Evolutionary conservation across 2,329 filamentous ascomycete genomes (phyloP).

Genomic region (Clonostachys solani): DNA sequence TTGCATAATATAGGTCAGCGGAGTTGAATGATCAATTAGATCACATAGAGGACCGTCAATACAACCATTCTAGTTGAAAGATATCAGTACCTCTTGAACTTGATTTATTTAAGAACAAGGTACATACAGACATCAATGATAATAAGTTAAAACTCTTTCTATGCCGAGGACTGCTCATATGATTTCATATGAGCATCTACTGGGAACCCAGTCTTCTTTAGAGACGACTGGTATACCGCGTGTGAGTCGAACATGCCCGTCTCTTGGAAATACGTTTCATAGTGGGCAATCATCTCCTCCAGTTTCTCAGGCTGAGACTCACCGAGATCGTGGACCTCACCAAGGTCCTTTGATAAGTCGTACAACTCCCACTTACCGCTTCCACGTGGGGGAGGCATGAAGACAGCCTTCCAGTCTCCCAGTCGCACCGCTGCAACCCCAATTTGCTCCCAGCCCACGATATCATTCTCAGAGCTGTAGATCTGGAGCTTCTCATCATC

Average conservation of each 20-base stretch:
- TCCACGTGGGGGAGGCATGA: constrained; percentile 42
- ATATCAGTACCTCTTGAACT: too few species aligned
- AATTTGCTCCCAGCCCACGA: constrained; percentile 51
- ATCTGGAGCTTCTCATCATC: neutral
- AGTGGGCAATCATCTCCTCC: constrained; percentile 1
- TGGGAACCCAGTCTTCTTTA: too few species aligned
- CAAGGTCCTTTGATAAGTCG: constrained; percentile 45
- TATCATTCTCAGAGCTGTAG: constrained; percentile 27
- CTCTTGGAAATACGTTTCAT: neutral
- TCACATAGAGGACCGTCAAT: too few species aligned
- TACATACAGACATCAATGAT: too few species aligned
- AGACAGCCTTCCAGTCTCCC: constrained; percentile 53
- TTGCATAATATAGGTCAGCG: too few species aligned
- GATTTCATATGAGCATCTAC: too few species aligned
- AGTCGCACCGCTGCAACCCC: constrained; percentile 46
- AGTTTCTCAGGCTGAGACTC: neutral
- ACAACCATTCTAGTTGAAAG: too few species aligned
- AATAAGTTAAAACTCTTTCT: too few species aligned
- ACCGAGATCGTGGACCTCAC: constrained; percentile 26
- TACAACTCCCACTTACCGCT: constrained; percentile 54
- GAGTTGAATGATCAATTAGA: too few species aligned
- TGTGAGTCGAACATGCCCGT: neutral
- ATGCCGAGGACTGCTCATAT: too few species aligned
- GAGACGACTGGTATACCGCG: too few species aligned
- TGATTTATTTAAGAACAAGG: too few species aligned